Evolutionary conservation across 345 rosid genomes (phyloP).

Genomic region (Populus euphratica): DNA sequence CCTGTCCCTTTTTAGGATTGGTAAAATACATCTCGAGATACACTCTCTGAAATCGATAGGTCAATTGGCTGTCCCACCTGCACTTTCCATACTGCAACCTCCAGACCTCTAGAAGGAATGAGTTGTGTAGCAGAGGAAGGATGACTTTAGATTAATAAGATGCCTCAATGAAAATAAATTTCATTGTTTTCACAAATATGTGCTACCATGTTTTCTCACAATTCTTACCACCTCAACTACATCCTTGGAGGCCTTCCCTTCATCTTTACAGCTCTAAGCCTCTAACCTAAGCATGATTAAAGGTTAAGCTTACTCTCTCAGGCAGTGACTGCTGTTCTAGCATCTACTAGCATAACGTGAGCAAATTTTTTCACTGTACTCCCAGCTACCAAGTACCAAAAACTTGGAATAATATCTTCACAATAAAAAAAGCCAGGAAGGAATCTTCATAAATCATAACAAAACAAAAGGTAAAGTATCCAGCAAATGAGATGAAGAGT

Average conservation of each 20-base stretch:
- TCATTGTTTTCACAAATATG: not conserved
- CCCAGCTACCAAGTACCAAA: not conserved
- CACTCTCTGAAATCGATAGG: not conserved
- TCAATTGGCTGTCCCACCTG: not conserved
- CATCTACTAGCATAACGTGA: not conserved
- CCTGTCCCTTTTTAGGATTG: not conserved
- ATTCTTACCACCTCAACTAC: not conserved
- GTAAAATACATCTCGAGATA: not conserved
- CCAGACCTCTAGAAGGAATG: not conserved
- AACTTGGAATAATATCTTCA: not conserved
- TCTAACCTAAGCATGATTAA: not conserved
- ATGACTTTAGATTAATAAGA: not conserved
- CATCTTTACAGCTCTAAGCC: not conserved
- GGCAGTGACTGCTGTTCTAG: not conserved
- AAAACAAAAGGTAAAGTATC: not conserved
- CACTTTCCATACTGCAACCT: not conserved
- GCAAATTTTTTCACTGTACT: not conserved
- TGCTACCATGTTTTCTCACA: not conserved
- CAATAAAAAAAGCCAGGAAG: not conserved
- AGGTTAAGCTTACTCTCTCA: not conserved
- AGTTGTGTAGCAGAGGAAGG: not conserved
- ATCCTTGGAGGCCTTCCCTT: not conserved
- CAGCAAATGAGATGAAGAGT: not conserved
- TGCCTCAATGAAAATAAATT: not conserved
- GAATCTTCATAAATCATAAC: not conserved